phyloP scores from a whole-genome alignment of 2,329 filamentous ascomycete species.

The Colletotrichum eremochloae region DNA sequence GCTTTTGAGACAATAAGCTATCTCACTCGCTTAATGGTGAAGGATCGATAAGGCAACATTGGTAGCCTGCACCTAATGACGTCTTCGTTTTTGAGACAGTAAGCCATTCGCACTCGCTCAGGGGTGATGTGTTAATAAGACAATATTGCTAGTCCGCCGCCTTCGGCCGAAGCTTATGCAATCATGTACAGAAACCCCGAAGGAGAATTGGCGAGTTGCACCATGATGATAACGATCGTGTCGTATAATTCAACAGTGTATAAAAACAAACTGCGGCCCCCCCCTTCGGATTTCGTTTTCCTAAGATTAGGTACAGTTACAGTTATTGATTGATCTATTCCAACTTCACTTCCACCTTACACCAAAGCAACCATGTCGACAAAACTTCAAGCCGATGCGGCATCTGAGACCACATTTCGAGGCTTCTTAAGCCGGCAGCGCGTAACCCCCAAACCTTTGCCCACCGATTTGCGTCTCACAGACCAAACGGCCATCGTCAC shows the following conservation, averaged over 20 bases:
- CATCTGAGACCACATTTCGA: neutral
- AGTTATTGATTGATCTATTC: neutral
- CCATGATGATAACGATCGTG: neutral
- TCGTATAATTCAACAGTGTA: neutral
- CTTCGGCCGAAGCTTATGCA: no score
- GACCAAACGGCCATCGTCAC: conserved; percentile 60
- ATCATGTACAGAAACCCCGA: neutral
- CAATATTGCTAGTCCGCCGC: no score
- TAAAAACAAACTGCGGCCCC: neutral
- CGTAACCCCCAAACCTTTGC: neutral
- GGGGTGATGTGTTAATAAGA: no score
- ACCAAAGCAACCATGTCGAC: neutral
- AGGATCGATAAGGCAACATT: neutral
- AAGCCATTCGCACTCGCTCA: no score
- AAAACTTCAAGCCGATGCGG: neutral
- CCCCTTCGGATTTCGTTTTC: neutral
- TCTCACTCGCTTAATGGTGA: neutral
- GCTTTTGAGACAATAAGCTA: no score
- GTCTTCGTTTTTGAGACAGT: no score
- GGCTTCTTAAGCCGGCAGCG: conserved; percentile 7
- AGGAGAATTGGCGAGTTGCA: neutral
- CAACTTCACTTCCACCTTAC: no score
- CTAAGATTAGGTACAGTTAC: no score
- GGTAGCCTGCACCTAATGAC: neutral
- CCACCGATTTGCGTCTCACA: conserved; percentile 42